Percentiles rank a stretch among this genome's conserved stretches.
These are phyloP conservation scores for Agrocybe praecox DNA, from an alignment of 768 basidiomycete genomes.

Conservation along the genomic window DNA sequence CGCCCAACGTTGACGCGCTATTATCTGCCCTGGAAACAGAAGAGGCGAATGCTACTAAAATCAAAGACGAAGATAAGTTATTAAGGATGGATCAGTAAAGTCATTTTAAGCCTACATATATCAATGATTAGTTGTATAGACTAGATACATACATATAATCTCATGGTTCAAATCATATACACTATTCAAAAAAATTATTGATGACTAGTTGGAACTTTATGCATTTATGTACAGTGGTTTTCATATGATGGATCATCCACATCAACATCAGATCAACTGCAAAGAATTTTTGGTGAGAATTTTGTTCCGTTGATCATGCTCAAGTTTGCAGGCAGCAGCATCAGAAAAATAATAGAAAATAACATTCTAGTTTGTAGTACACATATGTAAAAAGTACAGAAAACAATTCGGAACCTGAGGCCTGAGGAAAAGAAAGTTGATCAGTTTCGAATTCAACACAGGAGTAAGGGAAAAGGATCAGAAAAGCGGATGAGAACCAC, in stretches of 20 bases:
- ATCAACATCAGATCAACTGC: no score
- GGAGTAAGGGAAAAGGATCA: slow-evolving; percentile 24
- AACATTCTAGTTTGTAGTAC: no score
- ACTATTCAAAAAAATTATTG: no score
- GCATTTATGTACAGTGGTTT: no score
- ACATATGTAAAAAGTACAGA: no score
- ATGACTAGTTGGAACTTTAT: no score
- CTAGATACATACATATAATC: neutral
- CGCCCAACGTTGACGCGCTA: slow-evolving; percentile 81
- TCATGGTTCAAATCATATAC: neutral
- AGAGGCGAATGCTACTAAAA: slow-evolving; percentile 33
- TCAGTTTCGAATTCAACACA: neutral
- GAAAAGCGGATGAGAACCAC: slow-evolving; percentile 46
- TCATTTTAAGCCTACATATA: neutral
- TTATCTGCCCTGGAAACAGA: slow-evolving; percentile 64
- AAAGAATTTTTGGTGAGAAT: no score
- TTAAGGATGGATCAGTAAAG: slow-evolving; percentile 52
- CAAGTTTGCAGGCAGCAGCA: no score
- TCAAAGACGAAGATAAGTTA: slow-evolving; percentile 48
- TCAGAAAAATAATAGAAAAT: no score
- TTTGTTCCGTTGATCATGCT: no score
- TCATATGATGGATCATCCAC: no score
- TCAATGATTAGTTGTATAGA: neutral
- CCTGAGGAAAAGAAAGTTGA: neutral
- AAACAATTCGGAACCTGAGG: neutral